Base-by-base conservation (phyloP, 768 basidiomycete genomes). In the Macrolepiota dolichaula region DNA sequence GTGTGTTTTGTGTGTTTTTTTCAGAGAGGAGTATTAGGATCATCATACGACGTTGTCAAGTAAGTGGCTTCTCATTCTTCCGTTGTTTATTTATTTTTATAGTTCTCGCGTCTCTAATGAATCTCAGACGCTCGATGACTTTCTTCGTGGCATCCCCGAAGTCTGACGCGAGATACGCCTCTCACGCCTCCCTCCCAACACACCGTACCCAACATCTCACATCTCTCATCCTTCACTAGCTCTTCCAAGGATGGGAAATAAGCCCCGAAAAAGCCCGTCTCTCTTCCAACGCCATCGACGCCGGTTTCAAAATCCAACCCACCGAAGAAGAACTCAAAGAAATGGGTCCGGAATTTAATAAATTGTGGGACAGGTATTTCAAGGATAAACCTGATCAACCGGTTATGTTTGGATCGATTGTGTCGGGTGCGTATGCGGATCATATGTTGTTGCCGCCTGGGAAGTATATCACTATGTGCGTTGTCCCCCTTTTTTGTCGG, bases 331-430 rank as follows among this genome's bases (percentile, higher is more conserved):
- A 89, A 69, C 74, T 88, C 62, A 88, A 87, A 70, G 85, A 88
- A 71, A 88, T 88, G 86, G 87, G 87, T 19, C 87, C 86, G 15
- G 87, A 89, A 67, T 88, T 88, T 74, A 86, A 86, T 66, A 76
- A 77, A 64, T 80, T 88, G 51, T 88, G 83, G 84, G 73, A 89
- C 69, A 79, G 40, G 29, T 89, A 90, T 75, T 89, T 90, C 82
- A 87, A 85, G 77, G 85, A 89, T 76, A 89, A 88, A 77, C 87
- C 87, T 58, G 87, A 88, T 77, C 89, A 89, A 77, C 88, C 87
- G 2, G 85, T 88, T 61, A 88, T 88, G 86, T 87, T 87, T 69
- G 86, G 83, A 55, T 84, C 85, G 38, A 88, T 88, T 63, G 86
- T 59, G 13, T 24, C 56, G 29, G 50, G 57, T 79, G 87, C 86